Conservation (phyloP, 495 filamentous ascomycete species). For the Hypoxylon lienhwacheense region DNA sequence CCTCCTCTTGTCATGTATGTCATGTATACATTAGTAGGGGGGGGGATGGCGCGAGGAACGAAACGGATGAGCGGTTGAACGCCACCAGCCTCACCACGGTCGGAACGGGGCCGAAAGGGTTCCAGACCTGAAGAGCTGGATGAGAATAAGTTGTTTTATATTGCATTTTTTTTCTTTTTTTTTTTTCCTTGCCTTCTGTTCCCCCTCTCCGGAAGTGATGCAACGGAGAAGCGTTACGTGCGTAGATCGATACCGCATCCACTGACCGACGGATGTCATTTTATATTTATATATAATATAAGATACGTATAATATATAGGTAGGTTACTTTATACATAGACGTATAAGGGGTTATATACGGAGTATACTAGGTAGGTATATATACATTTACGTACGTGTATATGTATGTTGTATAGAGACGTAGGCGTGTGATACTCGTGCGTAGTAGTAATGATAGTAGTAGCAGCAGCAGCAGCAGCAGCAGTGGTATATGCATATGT, state of each 20-base stretch:
- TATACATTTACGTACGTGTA: background rate
- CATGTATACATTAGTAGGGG: background rate
- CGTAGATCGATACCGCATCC: slow-evolving; percentile 26
- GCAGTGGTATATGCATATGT: too few species aligned
- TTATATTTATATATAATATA: slow-evolving; percentile 5
- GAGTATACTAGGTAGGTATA: background rate
- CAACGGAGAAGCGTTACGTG: slow-evolving; percentile 1
- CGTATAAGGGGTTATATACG: background rate
- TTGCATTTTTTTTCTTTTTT: too few species aligned
- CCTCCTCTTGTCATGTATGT: too few species aligned
- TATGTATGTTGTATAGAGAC: background rate
- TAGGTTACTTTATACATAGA: background rate
- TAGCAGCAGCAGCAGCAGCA: too few species aligned
- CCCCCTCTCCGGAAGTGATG: background rate
- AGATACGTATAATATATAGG: background rate
- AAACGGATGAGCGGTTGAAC: slow-evolving; percentile 7
- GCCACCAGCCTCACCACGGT: slow-evolving; percentile 4
- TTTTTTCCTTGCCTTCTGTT: too few species aligned
- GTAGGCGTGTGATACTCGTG: background rate
- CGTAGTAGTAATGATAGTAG: background rate
- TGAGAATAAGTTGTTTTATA: too few species aligned
- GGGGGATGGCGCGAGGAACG: slow-evolving; percentile 1
- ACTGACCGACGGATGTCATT: slow-evolving; percentile 20
- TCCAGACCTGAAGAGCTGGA: too few species aligned
- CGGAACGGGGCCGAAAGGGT: slow-evolving; percentile 9